phyloP scores from a whole-genome alignment of 208 protist genomes.

The Trypanosoma vivax region DNA sequence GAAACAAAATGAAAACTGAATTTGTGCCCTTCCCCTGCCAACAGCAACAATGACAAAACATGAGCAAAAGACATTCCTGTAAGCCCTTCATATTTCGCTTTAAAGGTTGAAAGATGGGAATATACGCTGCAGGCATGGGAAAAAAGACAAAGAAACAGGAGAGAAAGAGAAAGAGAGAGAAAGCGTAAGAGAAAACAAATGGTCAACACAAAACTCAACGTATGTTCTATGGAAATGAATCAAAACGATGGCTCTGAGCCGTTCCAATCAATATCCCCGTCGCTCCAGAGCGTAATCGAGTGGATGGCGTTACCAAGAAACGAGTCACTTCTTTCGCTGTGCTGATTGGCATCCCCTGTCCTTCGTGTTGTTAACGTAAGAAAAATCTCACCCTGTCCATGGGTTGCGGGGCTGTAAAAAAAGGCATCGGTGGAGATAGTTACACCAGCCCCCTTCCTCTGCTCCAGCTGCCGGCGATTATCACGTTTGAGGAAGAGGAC shows the following conservation, averaged over 20 bases:
- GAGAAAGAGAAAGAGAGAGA: background rate
- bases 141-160: background rate
- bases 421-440: slow-evolving; percentile 40
- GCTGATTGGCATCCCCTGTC: slow-evolving; percentile 5
- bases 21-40: too few relatives aligned
- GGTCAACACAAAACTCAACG: background rate
- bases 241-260: slow-evolving; percentile 33
- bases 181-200: background rate
- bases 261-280: slow-evolving; percentile 57
- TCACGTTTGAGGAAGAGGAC: slow-evolving; percentile 73
- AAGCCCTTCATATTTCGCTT: too few relatives aligned
- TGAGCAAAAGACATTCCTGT: too few relatives aligned
- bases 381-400: slow-evolving; percentile 38
- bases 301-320: slow-evolving; percentile 47
- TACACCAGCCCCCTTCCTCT: slow-evolving; percentile 39
- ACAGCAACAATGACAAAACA: too few relatives aligned
- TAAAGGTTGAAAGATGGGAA: background rate
- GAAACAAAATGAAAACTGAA: too few relatives aligned
- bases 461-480: slow-evolving; percentile 42
- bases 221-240: background rate
- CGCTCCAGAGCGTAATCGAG: slow-evolving; percentile 47
- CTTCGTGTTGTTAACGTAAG: slow-evolving; percentile 37
- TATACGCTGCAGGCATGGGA: background rate
- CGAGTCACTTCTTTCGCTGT: slow-evolving; percentile 11
- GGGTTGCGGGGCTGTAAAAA: slow-evolving; percentile 60